A percentile compares a stretch with the other conserved stretches of the same genome.
phyloP scores from a whole-genome alignment of 2,329 filamentous ascomycete species.

The Trichoderma aggressivum region DNA sequence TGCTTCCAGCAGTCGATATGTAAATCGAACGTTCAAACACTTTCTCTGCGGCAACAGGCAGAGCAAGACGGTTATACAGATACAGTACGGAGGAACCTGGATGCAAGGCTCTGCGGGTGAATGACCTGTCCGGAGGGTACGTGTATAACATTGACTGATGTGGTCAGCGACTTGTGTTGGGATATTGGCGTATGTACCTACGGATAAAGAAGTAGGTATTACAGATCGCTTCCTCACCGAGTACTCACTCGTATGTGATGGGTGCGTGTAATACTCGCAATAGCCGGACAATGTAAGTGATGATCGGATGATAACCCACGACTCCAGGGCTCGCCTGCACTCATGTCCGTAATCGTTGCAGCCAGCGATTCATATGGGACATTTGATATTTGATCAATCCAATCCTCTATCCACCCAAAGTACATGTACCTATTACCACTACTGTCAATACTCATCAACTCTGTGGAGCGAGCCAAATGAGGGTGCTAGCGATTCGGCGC shows the following conservation, averaged over 20 bases:
- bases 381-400: neutral
- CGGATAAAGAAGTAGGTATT: too few species aligned
- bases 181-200: neutral
- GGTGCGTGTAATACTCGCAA: neutral
- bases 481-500: constrained; percentile 10
- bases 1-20: neutral
- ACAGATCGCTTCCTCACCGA: neutral
- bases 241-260: neutral
- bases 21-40: neutral
- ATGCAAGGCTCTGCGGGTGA: neutral
- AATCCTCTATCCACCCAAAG: neutral
- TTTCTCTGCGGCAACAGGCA: neutral
- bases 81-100: neutral
- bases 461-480: constrained; percentile 3
- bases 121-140: neutral
- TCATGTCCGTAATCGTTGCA: neutral
- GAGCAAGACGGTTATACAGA: neutral
- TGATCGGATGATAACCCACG: neutral
- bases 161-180: neutral
- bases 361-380: neutral
- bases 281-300: neutral
- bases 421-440: neutral
- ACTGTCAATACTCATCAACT: neutral
- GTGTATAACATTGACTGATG: neutral
- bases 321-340: neutral